Evolutionary conservation across 148 eudicot species (phyloP), one percentile per base, ranked within the genome.

Genomic region (Polygonum maritimum): DNA sequence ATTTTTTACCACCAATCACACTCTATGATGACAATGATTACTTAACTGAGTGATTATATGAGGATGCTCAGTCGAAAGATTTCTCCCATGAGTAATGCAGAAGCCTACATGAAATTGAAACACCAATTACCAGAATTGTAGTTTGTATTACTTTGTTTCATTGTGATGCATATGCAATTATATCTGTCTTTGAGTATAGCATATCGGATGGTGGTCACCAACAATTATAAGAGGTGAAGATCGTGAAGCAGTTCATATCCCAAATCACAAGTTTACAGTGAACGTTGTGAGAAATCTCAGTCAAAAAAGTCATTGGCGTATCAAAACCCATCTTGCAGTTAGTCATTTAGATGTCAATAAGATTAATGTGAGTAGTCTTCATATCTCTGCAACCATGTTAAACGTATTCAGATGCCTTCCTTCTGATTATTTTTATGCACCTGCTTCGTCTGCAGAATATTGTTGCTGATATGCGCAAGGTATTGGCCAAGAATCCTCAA

Each of bases 161-260:
- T 69, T 36, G 38, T 38, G 36, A 41, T 71, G 71, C 51, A 71
- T 45, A 31, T n/a, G 49, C 48, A 44, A 41, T 9, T 71, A 33
- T 3, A 41, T 39, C 67, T 26, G 38, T 69, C 47, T 69, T 69
- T 16, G 47, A 4, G 21, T 77, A 75, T 86, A 93, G 98, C 93
- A 87, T 80, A 93, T 93, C 58, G 96, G 98, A 18, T 93, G 98
- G 98, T 93, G 96, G 96, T 90, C 98, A 54, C 98, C 98, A 44
- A 93, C 98, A 41, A 79, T 90, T 76, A 79, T 93, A 78, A 86
- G 98, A 78, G 98, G 98, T 26, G 96, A 93, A 75, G 93, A 93
- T 76, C 92, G 96, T 80, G 96, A 93, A 84, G 98, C 93, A 47
- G 87, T 93, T 79, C 89, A 93, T 85, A 89, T 93, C 73, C 98